Evolutionary conservation across 805 yeast genomes (phyloP), one percentile per base, ranked within the genome.

Genomic region (Starmerella davenportii): DNA sequence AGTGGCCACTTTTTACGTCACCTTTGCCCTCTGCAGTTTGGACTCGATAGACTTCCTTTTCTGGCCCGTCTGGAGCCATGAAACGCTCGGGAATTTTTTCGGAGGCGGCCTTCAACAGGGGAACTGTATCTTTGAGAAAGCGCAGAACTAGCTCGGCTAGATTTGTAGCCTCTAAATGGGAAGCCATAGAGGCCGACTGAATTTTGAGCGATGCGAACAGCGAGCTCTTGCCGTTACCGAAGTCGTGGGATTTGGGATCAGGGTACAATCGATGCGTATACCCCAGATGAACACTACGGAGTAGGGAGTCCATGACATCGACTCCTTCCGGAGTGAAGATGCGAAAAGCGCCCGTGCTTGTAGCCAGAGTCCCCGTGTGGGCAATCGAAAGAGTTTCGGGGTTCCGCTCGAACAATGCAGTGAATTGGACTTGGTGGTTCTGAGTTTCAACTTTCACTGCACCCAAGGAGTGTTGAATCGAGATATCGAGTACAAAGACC

Each of bases 221-320:
- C 19, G 32, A 29, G 32, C 32, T 29, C 13, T 29, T 29, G 19
- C 19, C 13, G 11, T 11, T 11, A 11, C 25, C 25, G 25, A 7
- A 7, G 11, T 7, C 11, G 11, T 11, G 9, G 25, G 9, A 40
- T 41, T 5, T 34, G 37, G 4, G 20, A 14, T 2, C 42, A 37
- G 14, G 32, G 9, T 7, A 13, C 1, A 41, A 40, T 2, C 48
- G 35, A 14, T 39, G 16, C 2, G 44, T 45, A 33, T 41, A 49
- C 11, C 52, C 54, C 2, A 47, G 24, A 9, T 35, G 43, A 4
- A 48, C 40, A 3, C 43, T 40, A 9, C 41, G 40, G 18, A 48
- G 30, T 2, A 51, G 33, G 14, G 50, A 40, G 32, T 51, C 54
- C 11, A 45, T 36, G 3, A 51, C 35, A 24, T 49, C 54, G 5